These are phyloP conservation scores for Atkinsonella hypoxylon DNA, from an alignment of 2,329 filamentous ascomycete species.

Conservation along the genomic window DNA sequence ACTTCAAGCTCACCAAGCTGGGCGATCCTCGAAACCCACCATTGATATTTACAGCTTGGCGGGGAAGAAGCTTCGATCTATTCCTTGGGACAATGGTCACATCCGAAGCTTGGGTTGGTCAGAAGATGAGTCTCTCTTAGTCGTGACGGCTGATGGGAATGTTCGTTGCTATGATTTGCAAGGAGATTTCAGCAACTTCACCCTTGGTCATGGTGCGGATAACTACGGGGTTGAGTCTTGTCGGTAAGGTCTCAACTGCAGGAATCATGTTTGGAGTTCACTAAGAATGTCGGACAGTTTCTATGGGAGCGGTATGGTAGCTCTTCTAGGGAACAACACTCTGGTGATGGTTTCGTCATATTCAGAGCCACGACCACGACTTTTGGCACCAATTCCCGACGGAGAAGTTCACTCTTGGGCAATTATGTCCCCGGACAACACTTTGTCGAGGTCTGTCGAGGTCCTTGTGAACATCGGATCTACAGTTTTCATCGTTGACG, in stretches of 20 bases:
- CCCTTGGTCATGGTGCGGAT: constrained; percentile 78
- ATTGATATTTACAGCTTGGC: constrained; percentile 94
- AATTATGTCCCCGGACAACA: constrained; percentile 76
- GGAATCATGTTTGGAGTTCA: not conserved
- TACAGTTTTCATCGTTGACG: constrained; percentile 79
- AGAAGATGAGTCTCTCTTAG: constrained; percentile 82
- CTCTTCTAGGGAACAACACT: constrained; percentile 76
- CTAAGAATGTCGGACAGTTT: constrained; percentile 36
- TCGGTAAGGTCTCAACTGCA: constrained; percentile 29
- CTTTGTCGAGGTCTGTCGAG: constrained; percentile 85
- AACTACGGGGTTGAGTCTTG: constrained; percentile 81
- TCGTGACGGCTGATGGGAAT: constrained; percentile 79
- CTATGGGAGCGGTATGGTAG: constrained; percentile 86
- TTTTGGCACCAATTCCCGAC: constrained; percentile 64
- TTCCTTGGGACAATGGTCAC: constrained; percentile 82
- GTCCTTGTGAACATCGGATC: constrained; percentile 74
- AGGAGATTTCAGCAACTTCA: constrained; percentile 90
- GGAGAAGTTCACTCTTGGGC: constrained; percentile 80
- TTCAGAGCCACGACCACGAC: constrained; percentile 76
- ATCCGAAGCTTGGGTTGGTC: constrained; percentile 92
- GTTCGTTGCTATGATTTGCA: constrained; percentile 90
- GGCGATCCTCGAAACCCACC: constrained; percentile 61
- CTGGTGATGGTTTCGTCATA: constrained; percentile 82
- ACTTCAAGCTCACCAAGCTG: constrained; percentile 63
- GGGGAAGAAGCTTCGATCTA: constrained; percentile 73